Base-by-base conservation (phyloP, 495 filamentous ascomycete species). In the Penicillium soppii region DNA sequence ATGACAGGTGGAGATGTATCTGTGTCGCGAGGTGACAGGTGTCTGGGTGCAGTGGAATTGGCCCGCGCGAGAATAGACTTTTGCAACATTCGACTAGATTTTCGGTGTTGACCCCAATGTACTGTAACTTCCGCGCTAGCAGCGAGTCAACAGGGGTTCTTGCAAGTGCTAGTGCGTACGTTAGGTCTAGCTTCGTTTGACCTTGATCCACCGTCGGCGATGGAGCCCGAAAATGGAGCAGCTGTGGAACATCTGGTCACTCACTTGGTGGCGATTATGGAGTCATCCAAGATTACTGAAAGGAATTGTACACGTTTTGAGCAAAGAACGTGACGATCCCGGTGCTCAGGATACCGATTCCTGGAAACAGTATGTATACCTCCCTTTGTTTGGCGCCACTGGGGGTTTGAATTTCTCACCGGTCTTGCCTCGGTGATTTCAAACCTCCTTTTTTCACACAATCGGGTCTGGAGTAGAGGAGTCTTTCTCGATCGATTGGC, bases 181-280 rank as follows among this genome's bases (percentile, higher is more conserved):
- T 48, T 48, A 12, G 33, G 45, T 26, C 25, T 47, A 29, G 33
- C 44, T 27, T 26, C 23, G 25, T 48, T 30, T 39, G 23, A 21
- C 15, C 4, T 13, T 4, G 17, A 13, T n/a, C 25, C 33, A 29
- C 16, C 25, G 26, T 29, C 23, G 37, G 4, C 9, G 16, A 13
- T 29, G 35, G 17, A 22, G 35, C 15, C 45, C 44, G 32, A 48
- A 39, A 48, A 38, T 39, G 35, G 16, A 5, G 16, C 21, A 23
- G 23, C 33, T 29, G 25, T 4, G 25, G 5, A 4, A 5, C 25
- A 27, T 4, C 5, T 5, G 25, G 25, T 23, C 19, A 13, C 36
- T 36, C 30, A 10, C 15, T 37, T 32, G 29, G 29, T n/a, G n/a
- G n/a, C n/a, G 29, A 7, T 12, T 3, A 32, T 32, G 29, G 29